These are phyloP conservation scores for Cladosporium colombiae DNA, from an alignment of 2,329 filamentous ascomycete species.

Conservation along the genomic window DNA sequence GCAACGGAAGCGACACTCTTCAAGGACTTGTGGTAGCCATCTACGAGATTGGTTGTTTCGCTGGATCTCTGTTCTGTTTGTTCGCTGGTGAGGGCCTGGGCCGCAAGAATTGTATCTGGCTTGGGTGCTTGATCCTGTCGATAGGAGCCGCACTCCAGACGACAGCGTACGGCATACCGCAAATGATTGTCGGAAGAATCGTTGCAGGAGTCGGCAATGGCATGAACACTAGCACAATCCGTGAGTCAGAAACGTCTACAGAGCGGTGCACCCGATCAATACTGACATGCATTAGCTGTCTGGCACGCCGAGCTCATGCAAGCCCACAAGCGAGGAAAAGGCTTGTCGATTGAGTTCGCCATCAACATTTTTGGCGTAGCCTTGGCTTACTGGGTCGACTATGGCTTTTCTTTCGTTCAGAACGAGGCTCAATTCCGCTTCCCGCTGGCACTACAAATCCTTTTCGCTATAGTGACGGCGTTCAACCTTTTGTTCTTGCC, in stretches of 20 bases:
- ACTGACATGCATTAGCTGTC: constrained; percentile 30
- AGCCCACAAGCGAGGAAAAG: constrained; percentile 43
- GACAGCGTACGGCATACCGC: constrained; percentile 40
- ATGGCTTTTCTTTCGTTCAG: constrained; percentile 36
- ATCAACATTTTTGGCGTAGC: constrained; percentile 41
- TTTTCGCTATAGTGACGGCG: constrained; percentile 38
- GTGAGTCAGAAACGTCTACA: constrained; percentile 23
- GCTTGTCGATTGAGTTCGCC: constrained; percentile 29
- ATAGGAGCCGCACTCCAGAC: constrained; percentile 38
- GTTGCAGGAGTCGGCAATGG: constrained; percentile 58
- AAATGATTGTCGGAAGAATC: constrained; percentile 55
- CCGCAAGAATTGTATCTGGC: constrained; percentile 32
- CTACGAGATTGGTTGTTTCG: constrained; percentile 31
- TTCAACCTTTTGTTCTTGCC: constrained; percentile 43
- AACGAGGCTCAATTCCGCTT: constrained; percentile 43
- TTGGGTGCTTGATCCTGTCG: constrained; percentile 38
- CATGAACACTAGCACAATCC: constrained; percentile 58
- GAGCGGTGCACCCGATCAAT: too few relatives aligned
- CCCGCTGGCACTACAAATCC: constrained; percentile 48
- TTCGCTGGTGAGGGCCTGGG: constrained; percentile 34
- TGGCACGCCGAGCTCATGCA: constrained; percentile 50
- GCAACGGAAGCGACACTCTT: constrained; percentile 15
- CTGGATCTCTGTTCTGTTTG: constrained; percentile 30
- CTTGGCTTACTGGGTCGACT: constrained; percentile 42
- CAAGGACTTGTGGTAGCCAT: constrained; percentile 23